Evolutionary conservation across 2,329 filamentous ascomycete species (phyloP).

Genomic region (Cladosporium sp.): DNA sequence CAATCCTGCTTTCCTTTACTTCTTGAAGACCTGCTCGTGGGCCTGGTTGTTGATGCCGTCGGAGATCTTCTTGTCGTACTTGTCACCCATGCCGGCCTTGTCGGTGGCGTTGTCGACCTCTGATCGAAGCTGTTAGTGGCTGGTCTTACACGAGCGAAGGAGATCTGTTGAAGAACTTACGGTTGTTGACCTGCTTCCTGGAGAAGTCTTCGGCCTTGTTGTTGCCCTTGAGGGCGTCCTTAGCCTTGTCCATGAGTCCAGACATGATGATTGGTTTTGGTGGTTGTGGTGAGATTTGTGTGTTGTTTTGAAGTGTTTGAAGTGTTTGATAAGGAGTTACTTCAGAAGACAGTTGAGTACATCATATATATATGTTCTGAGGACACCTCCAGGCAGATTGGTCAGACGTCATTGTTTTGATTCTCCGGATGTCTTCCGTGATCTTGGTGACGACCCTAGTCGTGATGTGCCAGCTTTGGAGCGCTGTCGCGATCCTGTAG

Average conservation of each 20-base stretch:
- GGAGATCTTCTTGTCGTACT: constrained; percentile 25
- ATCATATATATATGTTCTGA: too few relatives aligned
- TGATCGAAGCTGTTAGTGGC: neutral
- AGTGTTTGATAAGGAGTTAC: neutral
- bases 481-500: too few relatives aligned
- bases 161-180: neutral
- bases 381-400: too few relatives aligned
- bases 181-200: constrained; percentile 15
- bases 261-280: constrained; percentile 18
- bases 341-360: neutral
- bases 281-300: too few relatives aligned
- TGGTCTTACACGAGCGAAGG: neutral
- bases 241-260: constrained; percentile 23
- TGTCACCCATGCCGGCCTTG: constrained; percentile 21
- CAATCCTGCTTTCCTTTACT: neutral
- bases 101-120: constrained; percentile 22
- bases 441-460: too few relatives aligned
- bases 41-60: constrained; percentile 23
- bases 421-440: too few relatives aligned
- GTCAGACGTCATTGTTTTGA: too few relatives aligned
- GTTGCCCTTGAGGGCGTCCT: constrained; percentile 14
- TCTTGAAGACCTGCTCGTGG: constrained; percentile 9
- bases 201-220: constrained; percentile 17
- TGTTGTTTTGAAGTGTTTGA: neutral
- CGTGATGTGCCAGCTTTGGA: too few relatives aligned